phyloP scores from a whole-genome alignment of 1,284 basidiomycete genomes.

The Grifola frondosa region DNA sequence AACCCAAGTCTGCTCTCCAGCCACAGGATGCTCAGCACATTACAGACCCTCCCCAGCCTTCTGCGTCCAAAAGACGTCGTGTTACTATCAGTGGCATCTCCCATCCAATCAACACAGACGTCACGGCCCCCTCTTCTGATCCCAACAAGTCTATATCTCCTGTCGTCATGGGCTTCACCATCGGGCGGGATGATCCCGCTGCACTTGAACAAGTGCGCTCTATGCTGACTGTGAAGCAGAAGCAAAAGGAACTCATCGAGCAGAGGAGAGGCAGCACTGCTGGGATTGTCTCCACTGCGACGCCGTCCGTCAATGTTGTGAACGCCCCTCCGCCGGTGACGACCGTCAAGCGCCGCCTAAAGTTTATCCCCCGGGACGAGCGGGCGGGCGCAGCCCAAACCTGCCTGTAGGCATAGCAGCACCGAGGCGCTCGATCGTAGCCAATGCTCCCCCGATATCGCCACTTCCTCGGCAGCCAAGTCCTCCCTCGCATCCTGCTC shows the following conservation, averaged over 20 bases:
- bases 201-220: constrained; percentile 63
- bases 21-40: too few relatives aligned
- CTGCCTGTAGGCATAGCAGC: constrained; percentile 20
- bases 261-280: constrained; percentile 61
- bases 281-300: constrained; percentile 30
- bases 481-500: constrained; percentile 11
- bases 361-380: constrained; percentile 12
- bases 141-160: constrained; percentile 62
- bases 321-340: constrained; percentile 21
- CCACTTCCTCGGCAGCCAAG: constrained; percentile 26
- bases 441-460: constrained; percentile 17
- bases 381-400: constrained; percentile 39
- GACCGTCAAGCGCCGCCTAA: constrained; percentile 18
- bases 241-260: constrained; percentile 68
- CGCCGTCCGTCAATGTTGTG: constrained; percentile 28
- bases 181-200: constrained; percentile 55
- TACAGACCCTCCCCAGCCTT: constrained; percentile 43
- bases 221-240: constrained; percentile 62
- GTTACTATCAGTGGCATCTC: constrained; percentile 64
- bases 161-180: constrained; percentile 60
- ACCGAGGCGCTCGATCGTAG: constrained; percentile 25
- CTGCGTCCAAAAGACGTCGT: constrained; percentile 69
- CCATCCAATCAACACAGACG: constrained; percentile 53
- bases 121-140: constrained; percentile 40
- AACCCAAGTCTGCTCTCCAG: too few relatives aligned